A percentile compares a stretch with the other conserved stretches of the same genome.
phyloP scores from a whole-genome alignment of 129 eudicot species.

The Saposhnikovia divaricata region DNA sequence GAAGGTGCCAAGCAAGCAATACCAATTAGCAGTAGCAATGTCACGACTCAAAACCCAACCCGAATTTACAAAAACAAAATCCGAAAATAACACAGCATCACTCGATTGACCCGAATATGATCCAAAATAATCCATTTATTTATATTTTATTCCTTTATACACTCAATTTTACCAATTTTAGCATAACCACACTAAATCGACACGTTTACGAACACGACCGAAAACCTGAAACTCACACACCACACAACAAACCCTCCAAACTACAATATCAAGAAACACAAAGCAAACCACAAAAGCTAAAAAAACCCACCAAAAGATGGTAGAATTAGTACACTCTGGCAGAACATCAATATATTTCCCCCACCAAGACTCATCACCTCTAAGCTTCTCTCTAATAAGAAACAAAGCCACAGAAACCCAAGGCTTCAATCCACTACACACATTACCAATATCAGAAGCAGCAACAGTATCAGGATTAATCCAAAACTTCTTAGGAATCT shows the following conservation, averaged over 20 bases:
- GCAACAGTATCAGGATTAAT: constrained; percentile 76
- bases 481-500: constrained; percentile 88
- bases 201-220: not conserved
- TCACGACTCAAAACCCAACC: not conserved
- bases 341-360: constrained; percentile 54
- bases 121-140: not conserved
- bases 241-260: not conserved
- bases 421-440: constrained; percentile 82
- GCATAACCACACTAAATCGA: not conserved
- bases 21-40: constrained; percentile 16
- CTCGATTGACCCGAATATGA: not conserved
- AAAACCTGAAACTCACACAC: not conserved
- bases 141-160: not conserved
- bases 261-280: not conserved
- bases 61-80: not conserved
- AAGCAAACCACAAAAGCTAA: constrained; percentile 7
- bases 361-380: constrained; percentile 51
- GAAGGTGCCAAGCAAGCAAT: constrained; percentile 43
- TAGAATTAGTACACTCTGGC: constrained; percentile 78
- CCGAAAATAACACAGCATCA: not conserved
- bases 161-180: not conserved
- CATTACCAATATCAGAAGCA: constrained; percentile 69
- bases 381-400: constrained; percentile 60
- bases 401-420: constrained; percentile 89
- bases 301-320: constrained; percentile 79